A percentile compares a stretch with the other conserved stretches of the same genome.
Evolutionary conservation across 2,329 filamentous ascomycete genomes (phyloP).

Genomic region (Thielaviopsis musarum): DNA sequence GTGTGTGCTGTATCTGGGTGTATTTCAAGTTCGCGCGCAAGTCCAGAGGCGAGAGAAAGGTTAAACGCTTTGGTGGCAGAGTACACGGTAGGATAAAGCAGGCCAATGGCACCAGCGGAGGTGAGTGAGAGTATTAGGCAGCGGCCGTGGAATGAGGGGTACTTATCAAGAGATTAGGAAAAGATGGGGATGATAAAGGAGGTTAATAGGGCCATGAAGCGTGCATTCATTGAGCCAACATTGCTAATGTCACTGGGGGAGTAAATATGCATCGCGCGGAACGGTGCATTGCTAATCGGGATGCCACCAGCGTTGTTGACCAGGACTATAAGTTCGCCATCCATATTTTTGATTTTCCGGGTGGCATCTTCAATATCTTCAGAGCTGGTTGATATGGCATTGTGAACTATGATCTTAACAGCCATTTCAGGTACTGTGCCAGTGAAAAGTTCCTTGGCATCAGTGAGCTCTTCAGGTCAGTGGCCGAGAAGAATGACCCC

Average conservation of each 20-base stretch:
- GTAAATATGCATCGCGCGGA: constrained; percentile 17
- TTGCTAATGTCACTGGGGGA: constrained; percentile 18
- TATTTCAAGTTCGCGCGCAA: constrained; percentile 18
- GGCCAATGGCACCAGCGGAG: constrained; percentile 15
- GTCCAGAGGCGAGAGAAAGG: constrained; percentile 16
- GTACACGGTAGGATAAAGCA: constrained; percentile 19
- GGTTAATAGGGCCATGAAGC: constrained; percentile 22
- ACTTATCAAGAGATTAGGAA: no score
- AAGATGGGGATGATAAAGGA: constrained; percentile 16
- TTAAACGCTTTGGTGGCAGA: constrained; percentile 19
- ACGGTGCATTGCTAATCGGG: constrained; percentile 16
- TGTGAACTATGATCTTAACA: not conserved
- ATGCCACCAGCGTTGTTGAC: constrained; percentile 21
- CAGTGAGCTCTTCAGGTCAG: not conserved
- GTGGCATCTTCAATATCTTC: not conserved
- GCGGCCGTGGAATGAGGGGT: not conserved
- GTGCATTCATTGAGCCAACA: constrained; percentile 20
- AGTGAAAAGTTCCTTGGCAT: not conserved
- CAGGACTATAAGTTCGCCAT: constrained; percentile 18
- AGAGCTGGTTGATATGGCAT: not conserved
- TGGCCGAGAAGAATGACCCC: constrained; percentile 18
- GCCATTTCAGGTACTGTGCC: not conserved
- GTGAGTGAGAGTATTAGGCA: constrained; percentile 17
- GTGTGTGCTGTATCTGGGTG: constrained; percentile 15
- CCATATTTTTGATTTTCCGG: constrained; percentile 16